These are phyloP conservation scores for Citrullus amarus DNA, from an alignment of 306 rosid species.

Conservation along the genomic window DNA sequence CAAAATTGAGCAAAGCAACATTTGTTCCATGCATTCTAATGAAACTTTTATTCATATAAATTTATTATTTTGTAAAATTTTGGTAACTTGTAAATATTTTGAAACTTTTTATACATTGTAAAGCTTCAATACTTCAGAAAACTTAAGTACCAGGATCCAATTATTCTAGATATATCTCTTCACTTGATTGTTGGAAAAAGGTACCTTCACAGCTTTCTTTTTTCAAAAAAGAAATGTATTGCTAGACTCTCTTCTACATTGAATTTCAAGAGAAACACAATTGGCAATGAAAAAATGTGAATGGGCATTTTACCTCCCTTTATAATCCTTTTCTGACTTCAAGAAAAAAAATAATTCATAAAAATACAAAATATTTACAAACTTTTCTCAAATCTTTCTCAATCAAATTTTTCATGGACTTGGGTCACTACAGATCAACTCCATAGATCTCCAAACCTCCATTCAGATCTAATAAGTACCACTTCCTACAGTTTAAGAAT, in stretches of 20 bases:
- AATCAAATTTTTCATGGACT: background rate
- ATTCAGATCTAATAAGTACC: background rate
- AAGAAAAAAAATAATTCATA: background rate
- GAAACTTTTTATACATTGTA: background rate
- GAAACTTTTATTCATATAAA: background rate
- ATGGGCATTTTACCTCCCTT: background rate
- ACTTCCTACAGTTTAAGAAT: background rate
- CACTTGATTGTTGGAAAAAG: background rate
- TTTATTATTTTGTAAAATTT: background rate
- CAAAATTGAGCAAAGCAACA: too few species aligned
- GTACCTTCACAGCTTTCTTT: background rate
- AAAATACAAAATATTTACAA: background rate
- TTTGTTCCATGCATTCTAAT: too few species aligned
- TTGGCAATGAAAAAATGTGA: background rate
- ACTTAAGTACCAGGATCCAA: background rate
- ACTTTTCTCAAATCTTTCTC: background rate
- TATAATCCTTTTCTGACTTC: background rate
- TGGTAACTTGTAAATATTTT: background rate
- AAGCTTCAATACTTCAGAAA: background rate
- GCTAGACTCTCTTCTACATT: background rate
- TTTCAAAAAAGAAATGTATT: background rate
- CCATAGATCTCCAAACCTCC: background rate
- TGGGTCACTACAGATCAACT: background rate
- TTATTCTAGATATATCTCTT: background rate
- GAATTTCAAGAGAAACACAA: background rate